Percentiles rank a stretch among this genome's conserved stretches.
phyloP scores from a whole-genome alignment of 768 basidiomycete genomes.

The Rhizopogon sp. region DNA sequence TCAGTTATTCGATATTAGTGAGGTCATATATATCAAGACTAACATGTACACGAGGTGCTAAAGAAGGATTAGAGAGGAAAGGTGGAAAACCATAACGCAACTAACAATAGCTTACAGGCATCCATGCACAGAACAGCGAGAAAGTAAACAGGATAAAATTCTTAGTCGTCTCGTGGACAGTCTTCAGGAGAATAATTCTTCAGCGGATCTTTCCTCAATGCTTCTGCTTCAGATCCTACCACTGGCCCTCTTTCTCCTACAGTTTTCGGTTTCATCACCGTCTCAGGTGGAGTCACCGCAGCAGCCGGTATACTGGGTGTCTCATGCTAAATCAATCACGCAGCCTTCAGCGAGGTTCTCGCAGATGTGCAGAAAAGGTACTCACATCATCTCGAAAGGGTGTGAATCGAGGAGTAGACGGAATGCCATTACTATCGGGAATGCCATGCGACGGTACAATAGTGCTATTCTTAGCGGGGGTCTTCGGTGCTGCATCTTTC shows the following conservation, averaged over 20 bases:
- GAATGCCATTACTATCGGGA: constrained; percentile 25
- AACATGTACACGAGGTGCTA: neutral
- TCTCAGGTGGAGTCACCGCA: constrained; percentile 37
- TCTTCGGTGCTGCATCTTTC: constrained; percentile 26
- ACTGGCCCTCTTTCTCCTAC: constrained; percentile 36
- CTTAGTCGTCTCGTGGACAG: constrained; percentile 18
- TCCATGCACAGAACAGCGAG: neutral
- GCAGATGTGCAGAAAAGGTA: neutral
- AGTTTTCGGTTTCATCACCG: constrained; percentile 66
- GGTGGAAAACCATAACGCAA: constrained; percentile 1
- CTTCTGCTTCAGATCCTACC: constrained; percentile 66
- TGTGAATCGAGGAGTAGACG: constrained; percentile 55
- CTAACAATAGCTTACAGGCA: neutral
- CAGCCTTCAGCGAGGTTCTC: neutral
- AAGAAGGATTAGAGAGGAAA: neutral
- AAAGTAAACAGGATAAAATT: neutral
- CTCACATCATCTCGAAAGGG: constrained; percentile 73
- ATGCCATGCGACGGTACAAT: constrained; percentile 38
- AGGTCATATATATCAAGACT: neutral
- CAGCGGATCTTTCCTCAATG: constrained; percentile 71
- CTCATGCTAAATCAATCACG: constrained; percentile 12
- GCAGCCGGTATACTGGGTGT: constrained; percentile 21
- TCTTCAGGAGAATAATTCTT: constrained; percentile 58
- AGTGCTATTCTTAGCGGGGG: constrained; percentile 26
- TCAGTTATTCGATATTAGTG: too few species aligned